Percentiles rank a stretch among this genome's conserved stretches.
These are phyloP conservation scores for Phytophthora fragariaefolia DNA, from an alignment of 352 stramenopile species.

Conservation along the genomic window DNA sequence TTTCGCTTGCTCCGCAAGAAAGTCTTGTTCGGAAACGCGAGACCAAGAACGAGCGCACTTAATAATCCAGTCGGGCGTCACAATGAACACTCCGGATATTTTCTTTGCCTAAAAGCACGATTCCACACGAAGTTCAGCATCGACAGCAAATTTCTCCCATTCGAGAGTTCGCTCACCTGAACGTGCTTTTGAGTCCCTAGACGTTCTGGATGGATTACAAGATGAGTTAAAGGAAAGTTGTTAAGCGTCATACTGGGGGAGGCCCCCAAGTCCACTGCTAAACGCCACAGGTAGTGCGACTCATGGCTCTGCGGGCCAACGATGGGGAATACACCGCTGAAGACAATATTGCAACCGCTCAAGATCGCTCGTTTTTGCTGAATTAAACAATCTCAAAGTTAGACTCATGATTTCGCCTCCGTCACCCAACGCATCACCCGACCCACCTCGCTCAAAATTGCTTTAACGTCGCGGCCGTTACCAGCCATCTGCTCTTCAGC, in stretches of 20 bases:
- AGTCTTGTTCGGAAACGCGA: constrained; percentile 64
- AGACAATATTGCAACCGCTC: constrained; percentile 70
- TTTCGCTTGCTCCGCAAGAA: constrained; percentile 73
- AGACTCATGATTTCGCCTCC: too few relatives aligned
- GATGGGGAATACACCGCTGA: constrained; percentile 84
- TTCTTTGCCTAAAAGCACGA: constrained; percentile 51
- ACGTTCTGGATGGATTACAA: constrained; percentile 83
- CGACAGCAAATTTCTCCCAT: background rate
- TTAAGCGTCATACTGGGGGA: constrained; percentile 71
- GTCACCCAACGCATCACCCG: background rate
- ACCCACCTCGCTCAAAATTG: constrained; percentile 65
- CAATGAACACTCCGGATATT: constrained; percentile 65
- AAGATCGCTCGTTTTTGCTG: constrained; percentile 80
- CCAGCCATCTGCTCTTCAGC: constrained; percentile 78
- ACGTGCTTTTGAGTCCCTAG: constrained; percentile 85
- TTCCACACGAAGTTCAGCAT: constrained; percentile 4
- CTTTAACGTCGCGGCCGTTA: constrained; percentile 72
- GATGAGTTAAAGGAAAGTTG: constrained; percentile 81
- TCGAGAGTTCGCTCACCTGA: constrained; percentile 39
- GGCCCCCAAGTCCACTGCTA: constrained; percentile 74
- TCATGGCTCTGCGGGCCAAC: constrained; percentile 59
- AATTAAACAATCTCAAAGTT: constrained; percentile 7
- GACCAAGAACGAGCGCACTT: constrained; percentile 80
- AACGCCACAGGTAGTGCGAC: constrained; percentile 79
- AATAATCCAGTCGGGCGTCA: constrained; percentile 84